phyloP scores from a whole-genome alignment of 1,284 basidiomycete genomes.

The Rhodotorula sp. region DNA sequence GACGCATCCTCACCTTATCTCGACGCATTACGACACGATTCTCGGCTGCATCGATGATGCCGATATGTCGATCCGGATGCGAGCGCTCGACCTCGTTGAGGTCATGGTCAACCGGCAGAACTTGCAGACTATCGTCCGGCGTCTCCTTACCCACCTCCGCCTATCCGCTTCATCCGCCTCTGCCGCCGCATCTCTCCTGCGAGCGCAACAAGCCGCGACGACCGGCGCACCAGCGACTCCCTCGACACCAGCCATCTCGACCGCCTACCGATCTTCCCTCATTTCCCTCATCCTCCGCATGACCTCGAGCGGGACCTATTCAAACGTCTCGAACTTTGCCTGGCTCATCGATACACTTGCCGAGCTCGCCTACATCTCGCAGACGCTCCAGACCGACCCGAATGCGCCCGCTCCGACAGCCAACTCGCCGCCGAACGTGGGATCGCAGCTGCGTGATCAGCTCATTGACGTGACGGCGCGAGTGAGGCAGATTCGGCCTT shows the following conservation, averaged over 20 bases:
- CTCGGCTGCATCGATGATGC: conserved; percentile 84
- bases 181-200: conserved; percentile 62
- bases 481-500: conserved; percentile 70
- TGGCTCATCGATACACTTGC: conserved; percentile 95
- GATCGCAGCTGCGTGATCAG: conserved; percentile 51
- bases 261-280: conserved; percentile 51
- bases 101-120: conserved; percentile 85
- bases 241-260: conserved; percentile 47
- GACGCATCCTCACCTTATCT: conserved; percentile 83
- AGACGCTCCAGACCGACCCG: conserved; percentile 25
- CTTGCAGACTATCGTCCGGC: conserved; percentile 81
- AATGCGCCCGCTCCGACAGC: background rate
- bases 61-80: conserved; percentile 92
- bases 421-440: conserved; percentile 3
- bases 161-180: conserved; percentile 53
- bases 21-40: conserved; percentile 89
- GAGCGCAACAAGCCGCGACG: conserved; percentile 41
- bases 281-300: conserved; percentile 51
- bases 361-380: conserved; percentile 75
- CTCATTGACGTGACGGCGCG: conserved; percentile 83
- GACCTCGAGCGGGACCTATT: conserved; percentile 55
- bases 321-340: conserved; percentile 85
- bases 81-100: conserved; percentile 87
- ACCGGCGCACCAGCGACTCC: conserved; percentile 50
- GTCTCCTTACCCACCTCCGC: conserved; percentile 79